Evolutionary conservation across 2,329 filamentous ascomycete genomes (phyloP).

Genomic region (Nigrospora oryzae): DNA sequence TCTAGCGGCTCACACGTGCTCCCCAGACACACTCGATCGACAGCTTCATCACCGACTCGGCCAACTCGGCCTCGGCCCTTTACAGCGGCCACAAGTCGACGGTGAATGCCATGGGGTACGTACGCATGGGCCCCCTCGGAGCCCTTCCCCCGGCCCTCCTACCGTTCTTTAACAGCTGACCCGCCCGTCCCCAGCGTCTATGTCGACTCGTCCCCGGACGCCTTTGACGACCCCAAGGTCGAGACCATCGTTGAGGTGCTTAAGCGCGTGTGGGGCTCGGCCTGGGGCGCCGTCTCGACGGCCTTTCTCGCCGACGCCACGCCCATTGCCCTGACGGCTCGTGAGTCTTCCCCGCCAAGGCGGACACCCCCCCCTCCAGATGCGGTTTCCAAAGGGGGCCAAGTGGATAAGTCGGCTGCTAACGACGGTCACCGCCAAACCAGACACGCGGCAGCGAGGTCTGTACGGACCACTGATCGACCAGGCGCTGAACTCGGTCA

Average conservation of each 20-base stretch:
- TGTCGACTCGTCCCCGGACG: slow-evolving; percentile 63
- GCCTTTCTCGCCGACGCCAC: slow-evolving; percentile 77
- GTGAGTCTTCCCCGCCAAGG: too few relatives aligned
- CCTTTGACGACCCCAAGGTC: slow-evolving; percentile 78
- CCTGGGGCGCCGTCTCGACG: slow-evolving; percentile 65
- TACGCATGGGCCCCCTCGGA: not conserved
- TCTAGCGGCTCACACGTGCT: slow-evolving; percentile 2
- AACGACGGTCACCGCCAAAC: too few relatives aligned
- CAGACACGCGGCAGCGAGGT: slow-evolving; percentile 57
- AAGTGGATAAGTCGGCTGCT: too few relatives aligned
- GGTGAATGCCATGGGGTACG: slow-evolving; percentile 68
- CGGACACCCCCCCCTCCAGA: too few relatives aligned
- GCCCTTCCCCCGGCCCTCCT: not conserved
- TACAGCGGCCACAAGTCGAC: slow-evolving; percentile 80
- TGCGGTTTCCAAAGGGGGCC: too few relatives aligned
- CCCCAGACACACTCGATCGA: slow-evolving; percentile 68
- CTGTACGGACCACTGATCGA: slow-evolving; percentile 67
- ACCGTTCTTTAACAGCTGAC: too few relatives aligned
- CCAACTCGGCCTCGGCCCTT: slow-evolving; percentile 74
- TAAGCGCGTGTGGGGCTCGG: slow-evolving; percentile 54
- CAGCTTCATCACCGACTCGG: slow-evolving; percentile 78
- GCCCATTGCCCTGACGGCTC: slow-evolving; percentile 64
- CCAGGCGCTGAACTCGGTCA: slow-evolving; percentile 65
- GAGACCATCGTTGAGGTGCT: slow-evolving; percentile 77
- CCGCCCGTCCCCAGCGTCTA: slow-evolving; percentile 46